Base-by-base conservation (phyloP, 768 basidiomycete species). In the Lactifluus hygrophoroides region DNA sequence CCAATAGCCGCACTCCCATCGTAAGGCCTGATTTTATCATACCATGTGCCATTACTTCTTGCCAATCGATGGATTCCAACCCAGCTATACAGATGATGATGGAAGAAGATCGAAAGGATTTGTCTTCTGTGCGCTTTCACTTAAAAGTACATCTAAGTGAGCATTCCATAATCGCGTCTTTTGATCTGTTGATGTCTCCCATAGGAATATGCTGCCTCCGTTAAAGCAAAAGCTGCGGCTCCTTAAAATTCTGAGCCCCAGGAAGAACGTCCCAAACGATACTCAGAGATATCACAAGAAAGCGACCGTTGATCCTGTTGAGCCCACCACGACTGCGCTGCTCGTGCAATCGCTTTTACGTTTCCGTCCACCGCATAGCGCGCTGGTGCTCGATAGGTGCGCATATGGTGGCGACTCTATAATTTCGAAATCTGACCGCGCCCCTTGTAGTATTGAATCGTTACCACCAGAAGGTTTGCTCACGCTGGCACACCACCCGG, bases 311-410 rank as follows among this genome's bases (percentile, higher is more conserved):
- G 73, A 75, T 55, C 73, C 75, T 1, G 67, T 82, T 42, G 85
- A 84, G 66, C 83, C 86, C 7, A 88, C 82, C 65, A 80, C 86
- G 13, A 91, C 94, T 1, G 88, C 90, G 3, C 71, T 97, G 17
- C 72, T 99, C 13, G 71, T 97, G 2, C 94, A 98, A 70, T 84
- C 88, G 3, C 73, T 97, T 58, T 77, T 97, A 25, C 79, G 77
- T 30, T 76, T 96, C 23, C 71, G 80, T 0, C 75, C 79, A 9
- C 83, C 86, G 1, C 80, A 86, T 64, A 87, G 89, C 66, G 75
- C 80, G 47, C 71, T 81, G 23, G 82, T 94, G 3, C 43, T 11
- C 25, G 77, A 86, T 30, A 89, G 86, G 93, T 90, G 60, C 57
- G 74, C 53, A 30, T 13, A 0, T 5, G 1, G 16, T 17, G 17